Base-by-base conservation (phyloP, 2,329 filamentous ascomycete species). In the Pestalotiopsis sp. region DNA sequence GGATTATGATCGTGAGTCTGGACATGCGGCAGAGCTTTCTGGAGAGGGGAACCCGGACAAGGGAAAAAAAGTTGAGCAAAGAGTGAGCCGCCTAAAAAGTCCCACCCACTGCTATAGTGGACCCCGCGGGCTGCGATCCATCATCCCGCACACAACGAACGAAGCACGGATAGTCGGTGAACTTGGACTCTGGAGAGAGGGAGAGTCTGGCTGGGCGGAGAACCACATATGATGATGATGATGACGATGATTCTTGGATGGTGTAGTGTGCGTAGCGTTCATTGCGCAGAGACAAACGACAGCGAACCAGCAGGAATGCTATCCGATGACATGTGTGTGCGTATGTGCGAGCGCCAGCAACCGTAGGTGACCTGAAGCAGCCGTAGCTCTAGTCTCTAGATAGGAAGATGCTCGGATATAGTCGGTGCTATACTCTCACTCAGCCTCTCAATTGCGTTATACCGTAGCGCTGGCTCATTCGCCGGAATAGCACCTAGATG, bases 1-100 rank as follows among this genome's bases (percentile, higher is more conserved):
- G 41, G 49, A 58, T n/a, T 13, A 66, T 66, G 27, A 66, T 66
- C 63, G 63, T 66, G 63, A 66, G 63, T 56, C 23, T 58, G 25
- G 25, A 20, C 38, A 20, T 25, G 61, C 61, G 38, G 61, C n/a
- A 20, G 31, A 36, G 14, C 13, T 36, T 52, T n/a, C 20, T 52
- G 45, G 17, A 9, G 45, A n/a, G 45, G 17, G 17, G 20, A 4
- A n/a, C 20, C 17, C 17, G 45, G 45, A 6, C 45, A 49, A 9
- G 17, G 9, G 12, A 52, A 52, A 52, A 52, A 52, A 23, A 52
- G 17, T 52, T 11, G 31, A 36, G 31, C 31, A 36, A 9, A 36
- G 31, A 36, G 31, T 36, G 31, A 36, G 31, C 31, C 31, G 31
- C 31, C 31, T 36, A 36, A 36, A 36, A 36, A 36, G 17, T 52